phyloP scores from a whole-genome alignment of 805 yeast genomes.

The Starmerella lactis-condensi region DNA sequence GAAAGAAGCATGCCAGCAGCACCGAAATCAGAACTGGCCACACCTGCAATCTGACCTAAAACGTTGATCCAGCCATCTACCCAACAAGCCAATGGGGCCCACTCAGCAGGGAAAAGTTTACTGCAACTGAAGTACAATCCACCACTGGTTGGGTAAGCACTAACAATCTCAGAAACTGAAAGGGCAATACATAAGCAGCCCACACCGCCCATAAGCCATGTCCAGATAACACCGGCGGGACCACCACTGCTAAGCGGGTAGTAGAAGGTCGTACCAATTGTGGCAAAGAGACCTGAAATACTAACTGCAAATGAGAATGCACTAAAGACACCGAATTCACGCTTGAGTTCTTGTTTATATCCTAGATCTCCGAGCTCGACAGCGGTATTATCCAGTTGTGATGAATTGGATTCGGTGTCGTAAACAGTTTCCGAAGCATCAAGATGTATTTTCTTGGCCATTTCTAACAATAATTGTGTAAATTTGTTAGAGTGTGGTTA shows the following conservation, averaged over 20 bases:
- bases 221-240: conserved; percentile 46
- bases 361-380: conserved; percentile 29
- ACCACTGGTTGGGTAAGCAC: conserved; percentile 59
- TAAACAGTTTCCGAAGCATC: too few relatives aligned
- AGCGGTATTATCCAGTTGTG: background rate
- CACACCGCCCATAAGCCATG: conserved; percentile 38
- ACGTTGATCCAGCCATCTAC: conserved; percentile 36
- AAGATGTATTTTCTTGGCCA: too few relatives aligned
- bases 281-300: conserved; percentile 47
- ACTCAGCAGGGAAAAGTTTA: conserved; percentile 19
- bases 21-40: conserved; percentile 23
- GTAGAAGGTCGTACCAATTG: conserved; percentile 35
- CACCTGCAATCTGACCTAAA: conserved; percentile 24
- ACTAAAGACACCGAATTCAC: conserved; percentile 40
- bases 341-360: conserved; percentile 40
- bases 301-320: conserved; percentile 49
- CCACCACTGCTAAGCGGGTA: conserved; percentile 38
- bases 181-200: conserved; percentile 40
- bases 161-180: conserved; percentile 46
- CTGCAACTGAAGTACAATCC: conserved; percentile 46
- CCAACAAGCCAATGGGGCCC: conserved; percentile 36
- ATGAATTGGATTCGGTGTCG: too few relatives aligned
- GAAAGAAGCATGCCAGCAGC: conserved; percentile 23
- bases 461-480: too few relatives aligned
- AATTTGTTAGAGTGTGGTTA: too few relatives aligned